Evolutionary conservation across 176 grass and related monocot genomes (phyloP).

Genomic region (sorghum (Sorghum bicolor)): Sorghum_bicolor_NCBIv3 NC_012872.2:13582501-13583000

Average conservation of each 20-base stretch:
- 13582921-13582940: not conserved
- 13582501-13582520: not conserved
- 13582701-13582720: not conserved
- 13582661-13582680: conserved; percentile 32
- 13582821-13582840: not conserved
- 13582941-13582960: not conserved
- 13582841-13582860: not conserved
- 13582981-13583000: not conserved
- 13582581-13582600: not conserved
- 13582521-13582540: not conserved
- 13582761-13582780: not conserved
- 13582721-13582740: not conserved
- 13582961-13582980: not conserved
- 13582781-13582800: not conserved
- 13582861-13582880: not conserved
- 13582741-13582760: not conserved
- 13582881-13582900: not conserved
- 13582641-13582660: conserved; percentile 30
- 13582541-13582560: not conserved
- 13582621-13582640: conserved; percentile 31
- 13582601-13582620: conserved; percentile 35
- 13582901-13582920: not conserved
- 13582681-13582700: conserved; percentile 27
- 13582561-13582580: not conserved
- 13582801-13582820: not conserved